Conservation (phyloP, 192 early-diverging fungal species). For the Phycomyces nitens region DNA sequence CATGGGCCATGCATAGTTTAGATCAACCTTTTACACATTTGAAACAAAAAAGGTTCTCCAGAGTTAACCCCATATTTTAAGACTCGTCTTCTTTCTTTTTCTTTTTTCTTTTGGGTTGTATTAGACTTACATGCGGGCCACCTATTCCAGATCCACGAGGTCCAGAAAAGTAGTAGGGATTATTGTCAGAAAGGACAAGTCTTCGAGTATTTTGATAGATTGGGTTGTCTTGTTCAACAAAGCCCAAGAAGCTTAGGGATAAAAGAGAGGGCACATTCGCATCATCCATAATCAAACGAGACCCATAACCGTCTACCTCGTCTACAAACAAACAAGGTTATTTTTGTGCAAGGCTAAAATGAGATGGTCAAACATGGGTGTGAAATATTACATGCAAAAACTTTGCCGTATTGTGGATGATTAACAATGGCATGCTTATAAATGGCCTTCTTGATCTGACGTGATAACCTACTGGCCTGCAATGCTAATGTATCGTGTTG, state of each 20-base stretch:
- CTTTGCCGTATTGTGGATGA: constrained; percentile 46
- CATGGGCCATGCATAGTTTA: constrained; percentile 33
- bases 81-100: too few species aligned
- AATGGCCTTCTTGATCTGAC: constrained; percentile 50
- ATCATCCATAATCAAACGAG: constrained; percentile 64
- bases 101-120: too few species aligned
- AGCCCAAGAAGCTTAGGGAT: constrained; percentile 60
- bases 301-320: constrained; percentile 70
- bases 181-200: constrained; percentile 52
- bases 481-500: constrained; percentile 28
- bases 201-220: constrained; percentile 55
- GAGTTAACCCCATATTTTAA: too few species aligned
- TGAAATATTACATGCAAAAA: constrained; percentile 48
- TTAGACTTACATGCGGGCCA: constrained; percentile 25
- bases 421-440: constrained; percentile 42
- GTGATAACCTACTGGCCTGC: constrained; percentile 38
- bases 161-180: constrained; percentile 61
- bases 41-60: not conserved
- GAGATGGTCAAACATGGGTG: not conserved
- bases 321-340: constrained; percentile 22
- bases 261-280: constrained; percentile 67
- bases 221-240: constrained; percentile 43
- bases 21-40: constrained; percentile 12
- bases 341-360: not conserved
- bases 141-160: constrained; percentile 20